phyloP scores from a whole-genome alignment of 352 stramenopile species.

The Pythium myriotylum region DNA sequence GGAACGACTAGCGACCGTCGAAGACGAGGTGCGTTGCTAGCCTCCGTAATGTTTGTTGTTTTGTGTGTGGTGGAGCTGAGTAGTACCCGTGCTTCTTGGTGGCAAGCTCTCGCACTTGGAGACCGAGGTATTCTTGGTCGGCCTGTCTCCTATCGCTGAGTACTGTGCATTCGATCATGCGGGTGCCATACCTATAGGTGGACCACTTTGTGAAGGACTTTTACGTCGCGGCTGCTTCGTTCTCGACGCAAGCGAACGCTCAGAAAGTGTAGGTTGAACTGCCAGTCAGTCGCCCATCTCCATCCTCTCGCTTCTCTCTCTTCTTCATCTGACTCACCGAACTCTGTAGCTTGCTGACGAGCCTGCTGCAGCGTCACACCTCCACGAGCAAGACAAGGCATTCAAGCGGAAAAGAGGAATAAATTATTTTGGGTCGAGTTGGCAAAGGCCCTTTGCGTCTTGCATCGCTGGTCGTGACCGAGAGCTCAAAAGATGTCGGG shows the following conservation, averaged over 20 bases:
- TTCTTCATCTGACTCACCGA: background rate
- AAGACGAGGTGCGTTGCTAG: constrained; percentile 22
- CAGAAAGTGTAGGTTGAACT: constrained; percentile 47
- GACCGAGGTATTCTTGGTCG: constrained; percentile 22
- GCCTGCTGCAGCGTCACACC: background rate
- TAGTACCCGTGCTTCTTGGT: too few species aligned
- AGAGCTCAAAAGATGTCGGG: constrained; percentile 80
- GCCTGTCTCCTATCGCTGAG: background rate
- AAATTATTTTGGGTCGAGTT: too few species aligned
- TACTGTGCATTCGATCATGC: too few species aligned
- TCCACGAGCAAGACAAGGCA: background rate
- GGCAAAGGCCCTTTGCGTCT: too few species aligned
- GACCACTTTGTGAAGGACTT: constrained; percentile 65
- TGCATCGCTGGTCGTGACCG: too few species aligned
- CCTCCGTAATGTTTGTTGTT: background rate
- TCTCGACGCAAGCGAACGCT: constrained; percentile 38
- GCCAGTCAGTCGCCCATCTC: background rate
- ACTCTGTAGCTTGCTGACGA: background rate
- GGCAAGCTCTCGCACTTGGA: constrained; percentile 26
- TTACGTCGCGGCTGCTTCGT: constrained; percentile 54
- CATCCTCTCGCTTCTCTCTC: background rate
- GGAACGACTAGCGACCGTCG: constrained; percentile 17
- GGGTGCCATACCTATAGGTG: too few species aligned
- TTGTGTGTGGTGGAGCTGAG: too few species aligned
- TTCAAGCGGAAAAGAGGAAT: background rate